These are phyloP conservation scores for Zhuliangozyma parablackwelliae DNA, from an alignment of 1,139 yeast genomes.

Conservation along the genomic window DNA sequence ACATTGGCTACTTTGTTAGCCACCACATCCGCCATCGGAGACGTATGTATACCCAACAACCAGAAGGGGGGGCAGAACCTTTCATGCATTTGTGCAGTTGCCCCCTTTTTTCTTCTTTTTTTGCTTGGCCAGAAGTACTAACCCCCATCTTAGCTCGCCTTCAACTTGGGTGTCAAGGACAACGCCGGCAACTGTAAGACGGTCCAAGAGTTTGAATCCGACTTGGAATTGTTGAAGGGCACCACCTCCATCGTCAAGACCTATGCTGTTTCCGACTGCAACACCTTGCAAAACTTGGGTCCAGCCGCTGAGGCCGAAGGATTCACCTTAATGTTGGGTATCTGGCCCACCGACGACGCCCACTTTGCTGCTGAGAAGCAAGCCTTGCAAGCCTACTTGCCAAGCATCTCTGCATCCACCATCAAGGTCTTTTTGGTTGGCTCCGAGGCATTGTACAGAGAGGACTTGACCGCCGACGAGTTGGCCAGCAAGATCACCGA, in stretches of 20 bases:
- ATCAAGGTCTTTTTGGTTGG: constrained; percentile 79
- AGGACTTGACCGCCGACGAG: constrained; percentile 64
- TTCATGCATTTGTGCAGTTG: background rate
- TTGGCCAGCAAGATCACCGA: constrained; percentile 61
- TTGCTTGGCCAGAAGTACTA: constrained; percentile 2
- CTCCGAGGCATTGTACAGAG: constrained; percentile 88
- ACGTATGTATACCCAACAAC: constrained; percentile 26
- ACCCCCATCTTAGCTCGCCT: constrained; percentile 45
- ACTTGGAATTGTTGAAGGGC: constrained; percentile 51
- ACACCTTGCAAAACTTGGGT: constrained; percentile 74
- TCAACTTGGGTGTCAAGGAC: constrained; percentile 79
- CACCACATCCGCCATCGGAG: constrained; percentile 40
- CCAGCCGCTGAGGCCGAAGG: constrained; percentile 81
- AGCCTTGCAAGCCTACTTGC: constrained; percentile 67
- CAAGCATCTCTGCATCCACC: constrained; percentile 61
- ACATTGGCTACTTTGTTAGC: constrained; percentile 34
- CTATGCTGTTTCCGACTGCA: constrained; percentile 84
- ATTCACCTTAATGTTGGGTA: constrained; percentile 71
- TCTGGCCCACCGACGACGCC: constrained; percentile 84
- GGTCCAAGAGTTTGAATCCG: constrained; percentile 60
- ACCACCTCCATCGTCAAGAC: constrained; percentile 68
- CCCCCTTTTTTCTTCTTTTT: background rate
- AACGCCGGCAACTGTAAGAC: constrained; percentile 68
- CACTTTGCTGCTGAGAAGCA: constrained; percentile 67
- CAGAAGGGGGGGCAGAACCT: background rate